Conservation (phyloP, 768 basidiomycete species). For the Boletus tomentosulus region DNA sequence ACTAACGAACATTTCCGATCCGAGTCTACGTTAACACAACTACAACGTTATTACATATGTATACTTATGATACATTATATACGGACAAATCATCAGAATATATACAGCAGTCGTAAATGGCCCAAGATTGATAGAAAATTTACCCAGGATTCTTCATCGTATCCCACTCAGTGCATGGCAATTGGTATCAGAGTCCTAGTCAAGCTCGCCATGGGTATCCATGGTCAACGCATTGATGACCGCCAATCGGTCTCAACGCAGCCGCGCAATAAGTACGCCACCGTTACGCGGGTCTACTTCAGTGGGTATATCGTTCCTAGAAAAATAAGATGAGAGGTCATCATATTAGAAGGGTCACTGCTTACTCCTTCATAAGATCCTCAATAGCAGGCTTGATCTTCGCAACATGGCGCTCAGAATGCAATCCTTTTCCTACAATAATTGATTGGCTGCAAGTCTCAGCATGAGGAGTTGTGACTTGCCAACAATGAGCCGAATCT, state of each 20-base stretch:
- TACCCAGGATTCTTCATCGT: not conserved
- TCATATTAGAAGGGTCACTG: not conserved
- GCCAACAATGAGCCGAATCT: constrained; percentile 85
- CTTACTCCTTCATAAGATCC: constrained; percentile 77
- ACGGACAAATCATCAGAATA: not conserved
- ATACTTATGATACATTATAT: too few relatives aligned
- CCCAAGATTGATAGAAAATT: not conserved
- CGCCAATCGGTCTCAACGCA: constrained; percentile 11
- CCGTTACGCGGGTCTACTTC: constrained; percentile 75
- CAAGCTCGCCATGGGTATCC: not conserved
- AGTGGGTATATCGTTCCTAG: constrained; percentile 68
- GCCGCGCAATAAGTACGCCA: constrained; percentile 78
- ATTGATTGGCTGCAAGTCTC: not conserved
- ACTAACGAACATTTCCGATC: not conserved
- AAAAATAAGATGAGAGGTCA: not conserved
- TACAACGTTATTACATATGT: too few relatives aligned
- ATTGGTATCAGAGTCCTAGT: too few relatives aligned
- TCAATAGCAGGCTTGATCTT: constrained; percentile 94
- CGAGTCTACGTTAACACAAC: too few relatives aligned
- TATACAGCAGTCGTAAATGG: constrained; percentile 1
- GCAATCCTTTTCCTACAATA: constrained; percentile 73
- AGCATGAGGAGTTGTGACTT: constrained; percentile 24
- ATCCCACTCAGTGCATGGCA: too few relatives aligned
- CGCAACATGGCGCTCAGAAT: constrained; percentile 68
- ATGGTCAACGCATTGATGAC: not conserved